These are phyloP conservation scores for Talaromyces sp. DNA, from an alignment of 2,329 filamentous ascomycete species.

Conservation along the genomic window DNA sequence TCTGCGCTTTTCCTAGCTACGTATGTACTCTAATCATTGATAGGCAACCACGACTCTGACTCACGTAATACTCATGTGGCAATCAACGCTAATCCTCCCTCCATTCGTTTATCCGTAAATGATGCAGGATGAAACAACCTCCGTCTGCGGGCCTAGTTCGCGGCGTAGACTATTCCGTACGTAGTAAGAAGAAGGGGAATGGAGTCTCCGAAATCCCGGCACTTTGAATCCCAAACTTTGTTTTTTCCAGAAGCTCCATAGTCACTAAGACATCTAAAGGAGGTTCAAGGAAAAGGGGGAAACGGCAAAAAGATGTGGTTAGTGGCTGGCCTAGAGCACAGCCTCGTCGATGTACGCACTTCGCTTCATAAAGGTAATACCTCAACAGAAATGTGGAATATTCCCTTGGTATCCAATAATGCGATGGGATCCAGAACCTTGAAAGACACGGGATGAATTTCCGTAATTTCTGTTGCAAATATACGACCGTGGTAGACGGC, in stretches of 20 bases:
- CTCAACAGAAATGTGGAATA: neutral
- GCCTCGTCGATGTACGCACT: neutral
- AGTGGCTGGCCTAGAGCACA: neutral
- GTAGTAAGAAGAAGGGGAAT: neutral
- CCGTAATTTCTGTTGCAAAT: neutral
- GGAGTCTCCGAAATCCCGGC: constrained; percentile 1
- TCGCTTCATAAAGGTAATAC: neutral
- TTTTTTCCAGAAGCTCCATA: constrained; percentile 10
- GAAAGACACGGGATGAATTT: neutral
- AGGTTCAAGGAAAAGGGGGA: neutral
- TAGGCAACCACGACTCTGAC: neutral
- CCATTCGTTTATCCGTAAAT: neutral
- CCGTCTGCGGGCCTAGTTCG: constrained; percentile 3
- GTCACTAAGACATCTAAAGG: neutral
- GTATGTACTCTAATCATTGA: neutral
- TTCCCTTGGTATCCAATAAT: neutral
- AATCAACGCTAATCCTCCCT: constrained; percentile 1
- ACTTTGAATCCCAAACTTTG: constrained; percentile 1
- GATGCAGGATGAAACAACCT: constrained; percentile 4
- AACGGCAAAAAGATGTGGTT: neutral
- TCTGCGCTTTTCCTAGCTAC: neutral
- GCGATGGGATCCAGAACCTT: neutral
- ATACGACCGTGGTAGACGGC: neutral
- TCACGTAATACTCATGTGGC: neutral
- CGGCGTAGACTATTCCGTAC: neutral